Evolutionary conservation across 106 monocot species (phyloP), one percentile per base, ranked within the genome.

Genomic region (Allium sativum): DNA sequence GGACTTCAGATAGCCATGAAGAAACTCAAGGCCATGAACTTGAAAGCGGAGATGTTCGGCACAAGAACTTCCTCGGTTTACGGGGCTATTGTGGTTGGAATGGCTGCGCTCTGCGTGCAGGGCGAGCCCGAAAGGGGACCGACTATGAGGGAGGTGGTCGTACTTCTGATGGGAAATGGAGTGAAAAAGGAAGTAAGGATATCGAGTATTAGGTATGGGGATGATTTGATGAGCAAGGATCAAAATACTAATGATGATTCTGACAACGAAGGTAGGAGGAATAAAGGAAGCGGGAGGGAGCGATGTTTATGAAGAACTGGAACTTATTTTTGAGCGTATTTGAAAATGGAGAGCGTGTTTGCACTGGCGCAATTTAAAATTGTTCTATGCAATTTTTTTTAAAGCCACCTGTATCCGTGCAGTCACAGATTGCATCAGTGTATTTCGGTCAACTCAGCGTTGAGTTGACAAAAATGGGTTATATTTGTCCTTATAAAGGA

Each of bases 1-100:
- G 80, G 80, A 6, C 67, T 53, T 52, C 74, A 74, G 79, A 82
- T 86, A 44, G 85, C 81, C 9, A 81, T 86, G 71, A 86, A 86
- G 57, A 81, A 73, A 65, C 50, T 86, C 31, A 86, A 86, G 54
- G 74, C 72, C 19, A 59, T 66, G 75, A 81, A 63, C 18, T 68
- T 62, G 4, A 82, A 81, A 58, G 78, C 78, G 0, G 81, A 86
- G 70, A 72, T 69, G 75, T 86, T 10, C 61, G 75, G 48, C 85
- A 86, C 62, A 78, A 76, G 63, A 81, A 86, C 55, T 75, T 81
- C 0, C 61, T 86, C 5, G 70, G 81, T 13, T 69, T 86, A 0
- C 59, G 85, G 10, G 85, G 85, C 10, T 81, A 72, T 20, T 78
- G 74, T 59, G n/a, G 17, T 82, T n/a, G 66, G 65, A 41, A 65